Evolutionary conservation across 441 rosid genomes (phyloP).

Genomic region (Raphanus hybrid): DNA sequence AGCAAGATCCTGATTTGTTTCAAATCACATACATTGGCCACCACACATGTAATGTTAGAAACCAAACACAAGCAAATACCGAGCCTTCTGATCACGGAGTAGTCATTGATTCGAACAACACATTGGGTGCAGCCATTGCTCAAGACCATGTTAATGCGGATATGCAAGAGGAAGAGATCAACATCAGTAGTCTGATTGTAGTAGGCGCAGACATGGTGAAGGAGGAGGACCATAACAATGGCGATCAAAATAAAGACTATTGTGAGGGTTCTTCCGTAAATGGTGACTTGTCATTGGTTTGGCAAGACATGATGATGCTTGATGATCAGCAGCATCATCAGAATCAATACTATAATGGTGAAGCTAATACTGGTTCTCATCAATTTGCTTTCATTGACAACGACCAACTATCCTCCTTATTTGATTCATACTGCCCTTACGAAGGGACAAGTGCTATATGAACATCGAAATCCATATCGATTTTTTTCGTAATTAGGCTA

Average conservation of each 20-base stretch:
- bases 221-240: conserved; percentile 24
- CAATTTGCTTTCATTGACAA: conserved; percentile 20
- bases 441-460: conserved; percentile 12
- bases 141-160: conserved; percentile 14
- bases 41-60: conserved; percentile 55
- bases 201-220: conserved; percentile 14
- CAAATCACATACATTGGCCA: conserved; percentile 59
- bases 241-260: conserved; percentile 19
- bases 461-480: background rate
- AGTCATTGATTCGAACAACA: conserved; percentile 24
- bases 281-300: conserved; percentile 35
- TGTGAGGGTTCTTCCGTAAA: conserved; percentile 33
- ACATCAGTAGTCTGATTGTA: conserved; percentile 16
- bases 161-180: conserved; percentile 30
- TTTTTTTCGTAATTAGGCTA: conserved; percentile 17
- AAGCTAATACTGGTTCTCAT: conserved; percentile 23
- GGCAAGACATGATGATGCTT: conserved; percentile 40
- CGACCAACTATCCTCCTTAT: conserved; percentile 25
- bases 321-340: conserved; percentile 37
- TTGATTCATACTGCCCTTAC: conserved; percentile 16
- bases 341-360: conserved; percentile 13
- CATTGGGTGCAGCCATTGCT: conserved; percentile 4
- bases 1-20: conserved; percentile 51
- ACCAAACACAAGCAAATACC: conserved; percentile 26
- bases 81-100: conserved; percentile 21